Base-by-base conservation (phyloP, 1,284 basidiomycete genomes). In the Moesziomyces sp. region DNA sequence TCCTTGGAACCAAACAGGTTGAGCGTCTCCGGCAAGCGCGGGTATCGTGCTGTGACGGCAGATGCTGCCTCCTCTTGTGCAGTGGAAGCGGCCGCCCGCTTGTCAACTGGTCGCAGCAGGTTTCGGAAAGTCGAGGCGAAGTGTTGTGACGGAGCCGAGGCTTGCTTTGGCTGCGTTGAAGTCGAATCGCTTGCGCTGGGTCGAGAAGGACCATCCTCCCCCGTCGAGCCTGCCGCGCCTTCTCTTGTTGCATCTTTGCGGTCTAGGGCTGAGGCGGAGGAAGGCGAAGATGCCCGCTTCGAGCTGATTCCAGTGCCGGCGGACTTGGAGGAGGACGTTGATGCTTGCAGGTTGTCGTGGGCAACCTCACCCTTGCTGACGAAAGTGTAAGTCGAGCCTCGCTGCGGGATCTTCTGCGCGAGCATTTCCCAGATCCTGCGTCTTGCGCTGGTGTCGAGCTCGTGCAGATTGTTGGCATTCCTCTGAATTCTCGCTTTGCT, bases 341-440 rank as follows among this genome's bases (percentile, higher is more conserved):
- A 60, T 5, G 58, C 57, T 38, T 64, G 61, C 13, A 64, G 53
- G 24, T 64, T 64, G 58, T 74, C 71, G 16, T 68, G 71, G 5
- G 65, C 71, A 3, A 74, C 65, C 38, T 74, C 71, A 16, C 71
- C 71, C 40, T 74, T 68, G 52, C 65, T 74, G 52, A 74, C 65
- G 19, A 74, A 74, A 5, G 65, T 74, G 42, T 74, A 74, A 3
- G 71, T 74, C 3, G 71, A 74, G 6, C 71, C 71, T n/a, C 71
- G 71, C 30, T 74, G 65, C 24, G 71, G 61, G 38, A 69, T 68
- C 61, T 69, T 74, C 18, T 65, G 61, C 3, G 71, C 64, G 1
- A 74, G 58, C 65, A 74, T 74, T 46, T 74, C 71, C 71, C 71
- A 74, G 46, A 74, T 74, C 33, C 71, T 57, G 0, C 71, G 53